Evolutionary conservation across 2,329 filamentous ascomycete species (phyloP), one percentile per base, ranked within the genome.

Genomic region (Pseudocercospora ulei): DNA sequence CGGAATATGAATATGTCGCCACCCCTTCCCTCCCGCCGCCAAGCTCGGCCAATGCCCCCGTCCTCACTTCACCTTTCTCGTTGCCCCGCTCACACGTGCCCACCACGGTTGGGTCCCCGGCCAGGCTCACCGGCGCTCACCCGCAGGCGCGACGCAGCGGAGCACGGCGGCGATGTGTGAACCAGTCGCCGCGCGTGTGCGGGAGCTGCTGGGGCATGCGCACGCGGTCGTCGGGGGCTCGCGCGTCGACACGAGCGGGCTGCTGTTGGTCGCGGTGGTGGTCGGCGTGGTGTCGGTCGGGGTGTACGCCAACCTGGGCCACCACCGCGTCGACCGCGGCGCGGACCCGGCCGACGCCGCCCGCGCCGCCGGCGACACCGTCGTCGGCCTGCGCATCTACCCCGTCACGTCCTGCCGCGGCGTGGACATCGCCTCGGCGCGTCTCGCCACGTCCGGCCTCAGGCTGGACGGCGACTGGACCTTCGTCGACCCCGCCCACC

Each of bases 351-450:
- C 30, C 16, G 51, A 54, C 27, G 36, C 37, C 14, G 54, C 49
- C 12, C 35, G 54, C 3, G 54, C 49, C 7, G 16, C 35, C 2
- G 40, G 39, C n/a, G 43, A 48, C n/a, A 49, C 42, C 11, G 48
- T 47, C 2, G 45, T 50, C 2, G 37, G 47, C 3, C 62, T 79
- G 7, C 68, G 68, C 39, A 66, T 78, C 50, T 78, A 79, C 54
- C 76, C 76, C 7, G 73, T 80, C 52, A 80, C 80, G 54, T 79
- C 75, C 44, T 80, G 76, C 50, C 73, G 76, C 29, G 76, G 76
- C 6, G 65, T 80, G 48, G 63, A 69, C 25, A 62, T 79, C 6
- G 56, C 66, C 9, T 66, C 64, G 2, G 67, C 72, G 1, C 64
- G 61, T 3, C 62, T 80, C 1, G 63, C 70, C 20, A 67, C 65